phyloP scores from a whole-genome alignment of 306 rosid genomes.

The Dalbergia oliveri region DNA sequence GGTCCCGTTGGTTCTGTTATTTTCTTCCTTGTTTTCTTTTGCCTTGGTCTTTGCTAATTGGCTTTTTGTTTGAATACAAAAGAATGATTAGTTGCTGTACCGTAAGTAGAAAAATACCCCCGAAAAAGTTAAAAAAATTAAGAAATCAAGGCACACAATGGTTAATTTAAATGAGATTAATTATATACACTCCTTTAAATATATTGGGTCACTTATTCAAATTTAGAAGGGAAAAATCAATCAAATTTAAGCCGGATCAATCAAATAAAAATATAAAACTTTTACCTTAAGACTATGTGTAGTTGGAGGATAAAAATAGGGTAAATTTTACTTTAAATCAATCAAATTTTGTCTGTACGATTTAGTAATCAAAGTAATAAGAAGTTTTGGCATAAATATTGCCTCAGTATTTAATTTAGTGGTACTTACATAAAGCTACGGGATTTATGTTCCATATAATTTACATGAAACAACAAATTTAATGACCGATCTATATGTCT shows the following conservation, averaged over 20 bases:
- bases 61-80: neutral
- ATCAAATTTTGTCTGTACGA: no score
- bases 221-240: neutral
- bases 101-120: neutral
- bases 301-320: no score
- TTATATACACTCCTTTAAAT: neutral
- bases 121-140: neutral
- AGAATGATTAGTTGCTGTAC: neutral
- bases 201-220: neutral
- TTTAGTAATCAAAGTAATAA: no score
- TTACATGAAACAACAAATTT: no score
- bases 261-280: neutral
- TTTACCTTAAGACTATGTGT: neutral
- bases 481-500: no score
- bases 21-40: neutral
- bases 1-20: no score
- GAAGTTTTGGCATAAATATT: no score
- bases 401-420: no score
- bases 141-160: neutral
- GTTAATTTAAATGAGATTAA: neutral
- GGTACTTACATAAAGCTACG: no score
- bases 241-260: no score
- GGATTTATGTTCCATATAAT: no score
- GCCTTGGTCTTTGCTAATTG: slow-evolving; percentile 1
- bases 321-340: no score